Evolutionary conservation across 345 rosid genomes (phyloP), one percentile per base, ranked within the genome.

Genomic region (Gossypium rotundifolium): DNA sequence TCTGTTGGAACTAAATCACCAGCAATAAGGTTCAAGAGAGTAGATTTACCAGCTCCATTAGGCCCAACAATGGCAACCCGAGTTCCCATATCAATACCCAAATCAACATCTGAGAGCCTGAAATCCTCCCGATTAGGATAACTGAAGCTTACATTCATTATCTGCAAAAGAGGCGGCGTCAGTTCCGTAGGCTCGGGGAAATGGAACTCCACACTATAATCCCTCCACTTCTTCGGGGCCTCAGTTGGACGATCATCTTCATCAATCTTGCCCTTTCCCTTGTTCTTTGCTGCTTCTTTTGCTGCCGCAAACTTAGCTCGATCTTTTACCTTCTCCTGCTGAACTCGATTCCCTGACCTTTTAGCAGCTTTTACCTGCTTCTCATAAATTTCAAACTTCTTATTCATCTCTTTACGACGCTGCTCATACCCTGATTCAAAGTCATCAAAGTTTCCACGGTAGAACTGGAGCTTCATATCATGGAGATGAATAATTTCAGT

Each of bases 51-150:
- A 62, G 99, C 99, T 65, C 99, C 98, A 54, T 91, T 93, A 48
- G 99, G 97, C 74, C 99, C 99, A 61, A 91, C 93, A 40, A 93
- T 93, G 27, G 98, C 99, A 9, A 91, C 98, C 9, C 97, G 83
- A 55, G 99, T 93, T 62, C 97, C 98, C 99, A 95, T 93, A 81
- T 95, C 99, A 65, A 95, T 93, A 73, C 99, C 99, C 51, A 90
- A 95, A 81, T 95, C 99, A 66, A 95, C 93, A 76, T 91, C 76
- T 0, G 93, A 78, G 52, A 93, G 93, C 79, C 83, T 89, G 81
- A 95, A 93, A 77, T 95, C 98, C 27, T 81, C 81, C 20, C 98
- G 83, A 65, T 83, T 89, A 9, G 98, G 98, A 77, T 95, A 95
- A 71, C 92, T 79, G 84, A 95, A 95, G 84, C 92, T 91, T 73